Conservation (phyloP, 2,329 filamentous ascomycete species). For the Hypoxylon sp. region DNA sequence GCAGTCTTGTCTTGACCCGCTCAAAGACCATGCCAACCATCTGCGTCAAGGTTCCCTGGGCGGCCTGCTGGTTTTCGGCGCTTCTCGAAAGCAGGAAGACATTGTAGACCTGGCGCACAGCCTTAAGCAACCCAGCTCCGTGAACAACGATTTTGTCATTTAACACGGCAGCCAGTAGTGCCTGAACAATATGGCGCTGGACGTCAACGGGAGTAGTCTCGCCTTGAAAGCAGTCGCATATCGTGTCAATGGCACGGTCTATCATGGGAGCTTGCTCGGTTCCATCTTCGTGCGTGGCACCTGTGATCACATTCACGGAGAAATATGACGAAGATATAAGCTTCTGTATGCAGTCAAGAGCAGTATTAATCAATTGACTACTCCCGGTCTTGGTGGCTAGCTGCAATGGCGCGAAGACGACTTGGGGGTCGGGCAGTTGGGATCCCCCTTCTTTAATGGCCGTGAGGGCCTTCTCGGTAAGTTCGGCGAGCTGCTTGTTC, state of each 20-base stretch:
- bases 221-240: slow-evolving; percentile 99
- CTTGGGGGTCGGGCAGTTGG: slow-evolving; percentile 87
- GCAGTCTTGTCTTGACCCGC: slow-evolving; percentile 86
- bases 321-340: slow-evolving; percentile 99
- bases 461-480: slow-evolving; percentile 83
- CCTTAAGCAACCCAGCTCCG: slow-evolving; percentile 94
- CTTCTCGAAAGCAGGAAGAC: slow-evolving; percentile 97
- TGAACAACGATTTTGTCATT: slow-evolving; percentile 99
- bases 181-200: slow-evolving; percentile 98
- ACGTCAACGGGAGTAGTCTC: slow-evolving; percentile 93
- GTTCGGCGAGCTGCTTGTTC: slow-evolving; percentile 86
- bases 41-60: slow-evolving; percentile 95
- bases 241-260: slow-evolving; percentile 97
- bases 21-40: slow-evolving; percentile 99
- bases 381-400: slow-evolving; percentile 90
- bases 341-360: slow-evolving; percentile 98
- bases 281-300: slow-evolving; percentile 61
- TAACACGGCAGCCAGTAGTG: slow-evolving; percentile 91
- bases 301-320: slow-evolving; percentile 74
- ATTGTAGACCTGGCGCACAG: slow-evolving; percentile 98
- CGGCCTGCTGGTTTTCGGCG: slow-evolving; percentile 95
- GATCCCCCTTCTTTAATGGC: slow-evolving; percentile 90
- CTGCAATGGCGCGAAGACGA: slow-evolving; percentile 91
- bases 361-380: slow-evolving; percentile 87
- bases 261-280: slow-evolving; percentile 80